Evolutionary conservation across 2,329 filamentous ascomycete species (phyloP), one percentile per base, ranked within the genome.

Genomic region (Scortechinia acanthostroma): DNA sequence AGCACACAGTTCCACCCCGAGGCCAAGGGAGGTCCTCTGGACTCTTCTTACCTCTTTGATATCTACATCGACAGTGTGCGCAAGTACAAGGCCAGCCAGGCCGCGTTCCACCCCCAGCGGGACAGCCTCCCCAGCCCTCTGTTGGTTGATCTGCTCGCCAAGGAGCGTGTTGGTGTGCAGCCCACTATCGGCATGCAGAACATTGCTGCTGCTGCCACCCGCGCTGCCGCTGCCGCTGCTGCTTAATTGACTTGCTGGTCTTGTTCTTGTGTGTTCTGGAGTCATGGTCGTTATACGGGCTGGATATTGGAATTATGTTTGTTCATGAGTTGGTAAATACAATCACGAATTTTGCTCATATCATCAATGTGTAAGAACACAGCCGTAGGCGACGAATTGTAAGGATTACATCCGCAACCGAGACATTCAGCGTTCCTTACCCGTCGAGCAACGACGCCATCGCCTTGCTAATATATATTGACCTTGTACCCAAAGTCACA

Each of bases 1-100:
- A 91, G 88, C 51, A 95, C 91, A 20, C 93, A 98, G 68, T 98
- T 98, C 82, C 93, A 98, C 63, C 93, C 93, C 15, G 93, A 98
- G 70, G 93, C 93, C 54, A 95, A 95, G 76, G 93, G 93, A 49
- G 93, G 93, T 45, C 93, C 93, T 45, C 86, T 95, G 69, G 93
- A 98, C 73, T 94, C 88, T 51, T 83, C 88, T 2, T 97, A 95
- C 69, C 77, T 98, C 48, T 98, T 98, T 59, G 93, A 98, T 68
- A 89, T 88, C 72, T 98, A 97, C 70, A 72, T 97, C 42, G 82
- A 95, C 63, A 91, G 86, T 58, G 90, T 97, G 25, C 76, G 82
- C 63, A 79, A 86, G 60, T 95, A 91, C 80, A 97, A 95, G 83
- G 77, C 84, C 56, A 83, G 76, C 63, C 85, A 94, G 66, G 71